These are phyloP conservation scores for Aquilaria agallochum DNA, from an alignment of 441 rosid genomes.

Conservation along the genomic window DNA sequence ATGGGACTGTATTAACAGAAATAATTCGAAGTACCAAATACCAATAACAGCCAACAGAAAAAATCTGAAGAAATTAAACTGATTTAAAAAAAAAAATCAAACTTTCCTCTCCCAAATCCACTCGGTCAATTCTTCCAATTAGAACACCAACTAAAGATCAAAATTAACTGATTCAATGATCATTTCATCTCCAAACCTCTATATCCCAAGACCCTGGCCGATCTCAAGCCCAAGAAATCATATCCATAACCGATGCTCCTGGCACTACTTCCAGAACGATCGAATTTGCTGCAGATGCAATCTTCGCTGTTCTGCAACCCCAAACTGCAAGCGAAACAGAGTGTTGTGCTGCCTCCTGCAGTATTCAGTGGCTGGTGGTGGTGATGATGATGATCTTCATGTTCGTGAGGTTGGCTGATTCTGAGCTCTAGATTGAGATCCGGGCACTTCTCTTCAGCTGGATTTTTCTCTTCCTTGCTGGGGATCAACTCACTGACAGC, in stretches of 20 bases:
- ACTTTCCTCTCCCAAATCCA: slow-evolving; percentile 19
- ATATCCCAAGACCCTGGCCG: slow-evolving; percentile 49
- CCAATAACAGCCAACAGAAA: too few species aligned
- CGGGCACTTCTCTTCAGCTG: slow-evolving; percentile 46
- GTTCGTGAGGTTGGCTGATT: slow-evolving; percentile 59
- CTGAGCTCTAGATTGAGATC: slow-evolving; percentile 84
- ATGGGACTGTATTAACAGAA: too few species aligned
- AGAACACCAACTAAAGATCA: slow-evolving; percentile 1
- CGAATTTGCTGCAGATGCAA: slow-evolving; percentile 35
- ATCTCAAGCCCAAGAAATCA: slow-evolving; percentile 72
- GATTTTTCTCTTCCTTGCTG: slow-evolving; percentile 41
- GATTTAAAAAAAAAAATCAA: slow-evolving; percentile 19
- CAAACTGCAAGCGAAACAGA: slow-evolving; percentile 63
- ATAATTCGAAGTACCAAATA: too few species aligned
- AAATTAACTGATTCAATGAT: background rate
- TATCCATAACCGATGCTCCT: slow-evolving; percentile 36
- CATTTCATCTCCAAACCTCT: slow-evolving; percentile 64
- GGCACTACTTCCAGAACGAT: slow-evolving; percentile 18
- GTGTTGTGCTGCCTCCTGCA: slow-evolving; percentile 23
- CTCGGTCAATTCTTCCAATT: slow-evolving; percentile 14
- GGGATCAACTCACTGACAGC: slow-evolving; percentile 3
- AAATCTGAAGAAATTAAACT: slow-evolving; percentile 4
- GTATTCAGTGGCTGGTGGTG: slow-evolving; percentile 25
- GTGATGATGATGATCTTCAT: background rate
- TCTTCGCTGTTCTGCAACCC: slow-evolving; percentile 54